phyloP scores from a whole-genome alignment of 345 rosid genomes.

The Iberis pinnata region DNA sequence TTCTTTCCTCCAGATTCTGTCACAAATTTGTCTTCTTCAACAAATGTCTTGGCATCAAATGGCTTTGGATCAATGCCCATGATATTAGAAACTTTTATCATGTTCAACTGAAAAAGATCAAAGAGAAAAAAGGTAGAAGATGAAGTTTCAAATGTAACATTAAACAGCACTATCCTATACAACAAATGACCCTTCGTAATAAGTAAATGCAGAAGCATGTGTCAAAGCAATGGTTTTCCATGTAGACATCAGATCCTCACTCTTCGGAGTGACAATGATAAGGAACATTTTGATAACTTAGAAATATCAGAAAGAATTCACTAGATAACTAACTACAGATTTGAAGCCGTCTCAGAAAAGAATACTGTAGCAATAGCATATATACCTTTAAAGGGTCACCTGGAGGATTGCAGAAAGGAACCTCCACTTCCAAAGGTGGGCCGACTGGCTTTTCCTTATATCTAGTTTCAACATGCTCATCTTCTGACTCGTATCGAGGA shows the following conservation, averaged over 20 bases:
- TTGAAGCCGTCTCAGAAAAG: background rate
- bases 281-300: slow-evolving; percentile 1
- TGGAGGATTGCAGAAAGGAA: slow-evolving; percentile 78
- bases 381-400: slow-evolving; percentile 69
- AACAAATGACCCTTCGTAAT: slow-evolving; percentile 13
- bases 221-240: slow-evolving; percentile 9
- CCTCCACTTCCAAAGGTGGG: slow-evolving; percentile 81
- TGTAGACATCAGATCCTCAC: slow-evolving; percentile 6
- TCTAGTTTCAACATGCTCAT: slow-evolving; percentile 67
- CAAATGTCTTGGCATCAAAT: slow-evolving; percentile 88
- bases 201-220: slow-evolving; percentile 9
- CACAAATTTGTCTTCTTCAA: slow-evolving; percentile 82
- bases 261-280: background rate
- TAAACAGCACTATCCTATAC: slow-evolving; percentile 8
- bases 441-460: slow-evolving; percentile 83
- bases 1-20: slow-evolving; percentile 70
- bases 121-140: slow-evolving; percentile 9
- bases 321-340: background rate
- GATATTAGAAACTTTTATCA: slow-evolving; percentile 90
- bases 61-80: slow-evolving; percentile 95
- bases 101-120: slow-evolving; percentile 61
- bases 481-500: slow-evolving; percentile 68
- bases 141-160: background rate
- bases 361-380: slow-evolving; percentile 7
- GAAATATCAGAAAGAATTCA: background rate